phyloP scores from a whole-genome alignment of 805 yeast genomes.

The Wickerhamomyces hampshirensis region DNA sequence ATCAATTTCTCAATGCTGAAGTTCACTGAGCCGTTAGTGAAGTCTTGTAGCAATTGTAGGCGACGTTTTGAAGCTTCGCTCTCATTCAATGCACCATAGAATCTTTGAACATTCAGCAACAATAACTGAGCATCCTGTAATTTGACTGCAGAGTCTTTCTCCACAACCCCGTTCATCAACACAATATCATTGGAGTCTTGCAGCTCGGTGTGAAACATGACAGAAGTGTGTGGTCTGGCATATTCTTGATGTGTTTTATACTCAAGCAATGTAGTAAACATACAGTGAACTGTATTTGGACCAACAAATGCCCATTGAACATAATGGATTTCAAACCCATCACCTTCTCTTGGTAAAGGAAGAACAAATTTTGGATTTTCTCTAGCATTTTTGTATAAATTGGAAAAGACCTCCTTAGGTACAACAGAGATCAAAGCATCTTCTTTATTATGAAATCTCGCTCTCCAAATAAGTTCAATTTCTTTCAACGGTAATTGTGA shows the following conservation, averaged over 20 bases:
- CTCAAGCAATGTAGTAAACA: constrained; percentile 88
- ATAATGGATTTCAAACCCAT: constrained; percentile 76
- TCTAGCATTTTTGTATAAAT: constrained; percentile 60
- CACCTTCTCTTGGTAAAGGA: constrained; percentile 68
- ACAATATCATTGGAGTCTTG: constrained; percentile 54
- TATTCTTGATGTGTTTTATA: constrained; percentile 85
- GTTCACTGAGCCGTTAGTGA: constrained; percentile 62
- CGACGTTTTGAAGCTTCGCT: constrained; percentile 44
- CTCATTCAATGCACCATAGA: constrained; percentile 63
- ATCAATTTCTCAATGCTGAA: constrained; percentile 68
- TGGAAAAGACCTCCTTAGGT: constrained; percentile 52
- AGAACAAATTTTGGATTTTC: constrained; percentile 80
- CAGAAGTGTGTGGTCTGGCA: constrained; percentile 92
- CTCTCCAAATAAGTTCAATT: constrained; percentile 82
- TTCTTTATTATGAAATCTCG: constrained; percentile 65
- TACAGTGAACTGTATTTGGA: constrained; percentile 76
- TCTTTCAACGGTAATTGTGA: constrained; percentile 51
- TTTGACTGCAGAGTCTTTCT: constrained; percentile 61
- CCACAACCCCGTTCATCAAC: constrained; percentile 83
- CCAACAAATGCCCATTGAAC: constrained; percentile 93
- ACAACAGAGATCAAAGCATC: constrained; percentile 63
- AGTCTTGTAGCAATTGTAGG: constrained; percentile 53
- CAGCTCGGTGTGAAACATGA: constrained; percentile 82
- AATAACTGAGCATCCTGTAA: constrained; percentile 75
- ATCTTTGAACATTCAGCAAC: constrained; percentile 71